Conservation (phyloP, 345 rosid genomes). For the Acer saccharum region DNA sequence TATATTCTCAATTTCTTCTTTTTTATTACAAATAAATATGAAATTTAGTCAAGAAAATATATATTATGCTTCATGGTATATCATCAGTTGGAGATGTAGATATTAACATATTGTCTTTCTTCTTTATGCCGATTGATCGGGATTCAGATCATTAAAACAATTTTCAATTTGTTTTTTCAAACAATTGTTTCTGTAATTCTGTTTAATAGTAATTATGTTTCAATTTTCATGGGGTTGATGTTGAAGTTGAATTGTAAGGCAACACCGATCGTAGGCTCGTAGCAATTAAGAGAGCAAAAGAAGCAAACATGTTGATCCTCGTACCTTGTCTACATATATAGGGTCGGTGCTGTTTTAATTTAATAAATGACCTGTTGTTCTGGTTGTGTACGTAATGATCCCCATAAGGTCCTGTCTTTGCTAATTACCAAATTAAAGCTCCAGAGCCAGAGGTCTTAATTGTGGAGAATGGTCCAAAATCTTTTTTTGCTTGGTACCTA, state of each 20-base stretch:
- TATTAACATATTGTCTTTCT: background rate
- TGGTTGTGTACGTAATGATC: background rate
- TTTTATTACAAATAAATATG: slow-evolving; percentile 21
- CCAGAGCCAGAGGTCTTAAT: background rate
- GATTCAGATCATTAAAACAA: background rate
- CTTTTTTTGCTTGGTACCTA: background rate
- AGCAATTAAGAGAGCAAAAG: background rate
- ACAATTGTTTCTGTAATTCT: background rate
- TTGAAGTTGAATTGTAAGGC: no score
- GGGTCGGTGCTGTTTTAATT: slow-evolving; percentile 29
- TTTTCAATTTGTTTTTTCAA: background rate
- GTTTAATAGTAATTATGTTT: background rate
- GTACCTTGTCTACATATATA: slow-evolving; percentile 25
- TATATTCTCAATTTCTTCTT: background rate
- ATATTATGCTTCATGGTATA: background rate
- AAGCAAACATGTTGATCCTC: slow-evolving; percentile 24
- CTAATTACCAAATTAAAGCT: background rate
- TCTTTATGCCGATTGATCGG: background rate
- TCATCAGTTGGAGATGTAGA: slow-evolving; percentile 2
- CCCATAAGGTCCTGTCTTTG: slow-evolving; percentile 9
- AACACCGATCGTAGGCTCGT: background rate
- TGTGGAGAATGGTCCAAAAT: slow-evolving; percentile 1
- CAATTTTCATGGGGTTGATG: background rate
- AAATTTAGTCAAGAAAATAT: background rate
- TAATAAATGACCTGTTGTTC: background rate